Percentiles rank a stretch among this genome's conserved stretches.
Conservation (phyloP, 2,329 filamentous ascomycete species). For the Nemania serpens region DNA sequence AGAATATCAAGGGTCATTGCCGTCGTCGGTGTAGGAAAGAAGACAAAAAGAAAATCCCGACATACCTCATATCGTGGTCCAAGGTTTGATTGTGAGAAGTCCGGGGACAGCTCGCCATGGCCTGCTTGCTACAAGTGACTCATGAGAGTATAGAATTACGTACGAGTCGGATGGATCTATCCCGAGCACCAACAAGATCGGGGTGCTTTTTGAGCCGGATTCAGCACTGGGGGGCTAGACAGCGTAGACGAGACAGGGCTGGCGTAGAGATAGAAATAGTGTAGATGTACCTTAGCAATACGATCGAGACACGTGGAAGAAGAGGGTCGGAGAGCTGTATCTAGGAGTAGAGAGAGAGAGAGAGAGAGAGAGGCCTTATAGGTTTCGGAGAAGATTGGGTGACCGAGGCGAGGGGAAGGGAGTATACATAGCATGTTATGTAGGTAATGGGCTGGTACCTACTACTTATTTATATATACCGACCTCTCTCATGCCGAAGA, state of each 20-base stretch:
- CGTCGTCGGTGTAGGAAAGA: background rate
- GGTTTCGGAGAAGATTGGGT: background rate
- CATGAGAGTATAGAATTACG: background rate
- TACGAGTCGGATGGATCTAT: background rate
- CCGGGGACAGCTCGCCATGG: background rate
- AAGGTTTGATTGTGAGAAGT: too few species aligned
- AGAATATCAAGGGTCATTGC: too few species aligned
- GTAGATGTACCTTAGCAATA: slow-evolving; percentile 4
- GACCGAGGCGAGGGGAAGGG: background rate
- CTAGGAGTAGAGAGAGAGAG: background rate
- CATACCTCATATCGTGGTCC: slow-evolving; percentile 11
- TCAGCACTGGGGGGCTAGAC: background rate
- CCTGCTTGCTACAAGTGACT: background rate
- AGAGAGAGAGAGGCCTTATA: background rate
- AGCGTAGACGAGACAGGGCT: too few species aligned
- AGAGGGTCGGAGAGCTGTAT: background rate
- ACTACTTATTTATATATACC: background rate
- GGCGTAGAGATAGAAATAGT: slow-evolving; percentile 1
- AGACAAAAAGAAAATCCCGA: background rate
- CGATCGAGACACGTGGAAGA: background rate
- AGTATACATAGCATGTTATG: background rate
- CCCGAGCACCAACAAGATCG: background rate
- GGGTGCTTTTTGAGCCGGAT: background rate
- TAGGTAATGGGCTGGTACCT: background rate
- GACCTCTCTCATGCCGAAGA: too few species aligned